Evolutionary conservation across 192 early-diverging fungal species (phyloP), one percentile per base, ranked within the genome.

Genomic region (Mortierella hygrophila): DNA sequence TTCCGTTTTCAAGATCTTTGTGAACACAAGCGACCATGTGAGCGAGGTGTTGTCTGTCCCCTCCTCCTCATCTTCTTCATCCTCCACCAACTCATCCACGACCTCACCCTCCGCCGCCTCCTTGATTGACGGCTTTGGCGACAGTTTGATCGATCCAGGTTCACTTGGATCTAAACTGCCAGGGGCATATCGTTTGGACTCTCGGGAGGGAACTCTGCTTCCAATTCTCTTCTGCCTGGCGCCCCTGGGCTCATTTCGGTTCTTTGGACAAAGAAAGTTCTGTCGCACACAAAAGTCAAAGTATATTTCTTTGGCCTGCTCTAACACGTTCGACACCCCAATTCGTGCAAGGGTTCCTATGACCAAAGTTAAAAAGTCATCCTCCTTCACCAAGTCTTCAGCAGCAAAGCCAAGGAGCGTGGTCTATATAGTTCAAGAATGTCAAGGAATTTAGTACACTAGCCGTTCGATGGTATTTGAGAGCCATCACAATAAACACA

Each of bases 231-330:
- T 41, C 4, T 42, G 38, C 20, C 23, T 35, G 9, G 1, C 2
- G 8, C 42, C 46, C n/a, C 7, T 23, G 26, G n/a, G 0, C 71
- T 29, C 16, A 23, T 29, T 21, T 18, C 35, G 16, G 38, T 4
- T 41, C 15, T 70, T 23, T 13, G 44, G 13, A 46, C 69, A 9
- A 8, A 20, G 6, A 41, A n/a, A 21, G 15, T 42, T 21, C 69
- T 38, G 35, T 18, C 72, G 72, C 16, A 74, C 40, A 74, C 65
- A 75, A 49, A 65, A 75, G 47, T 81, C 72, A 41, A 80, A 54
- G 21, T 54, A 80, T 18, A 71, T 49, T 16, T 21, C 32, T 41
- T 32, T 9, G 20, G 26, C 72, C 60, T 79, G 54, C 41, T 54
- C 37, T 38, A 1, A 1, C 21, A 41, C 49, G 26, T 70, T 81